These are phyloP conservation scores for Davidsoniella australis DNA, from an alignment of 2,329 filamentous ascomycete species.

Conservation along the genomic window DNA sequence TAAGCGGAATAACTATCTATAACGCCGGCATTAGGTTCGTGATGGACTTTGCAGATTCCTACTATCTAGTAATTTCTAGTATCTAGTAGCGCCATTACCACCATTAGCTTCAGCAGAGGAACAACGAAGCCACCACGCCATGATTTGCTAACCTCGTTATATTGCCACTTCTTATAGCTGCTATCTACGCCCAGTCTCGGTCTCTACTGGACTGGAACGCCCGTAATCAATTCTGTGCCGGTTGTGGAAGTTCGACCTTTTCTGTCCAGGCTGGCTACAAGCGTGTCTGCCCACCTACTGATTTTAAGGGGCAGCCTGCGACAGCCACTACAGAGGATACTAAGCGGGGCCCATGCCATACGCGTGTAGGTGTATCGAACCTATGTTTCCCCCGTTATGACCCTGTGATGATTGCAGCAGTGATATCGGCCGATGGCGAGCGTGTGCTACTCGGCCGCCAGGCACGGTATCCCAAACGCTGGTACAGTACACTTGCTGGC, in stretches of 20 bases:
- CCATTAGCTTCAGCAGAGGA: too few species aligned
- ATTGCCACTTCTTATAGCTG: constrained; percentile 35
- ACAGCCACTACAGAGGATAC: constrained; percentile 19
- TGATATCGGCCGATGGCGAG: constrained; percentile 64
- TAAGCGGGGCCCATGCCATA: constrained; percentile 55
- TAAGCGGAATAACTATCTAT: too few species aligned
- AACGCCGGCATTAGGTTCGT: too few species aligned
- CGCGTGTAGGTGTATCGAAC: constrained; percentile 74
- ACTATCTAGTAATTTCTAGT: too few species aligned
- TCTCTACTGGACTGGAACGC: constrained; percentile 87
- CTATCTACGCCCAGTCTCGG: constrained; percentile 77
- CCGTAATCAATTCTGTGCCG: constrained; percentile 80
- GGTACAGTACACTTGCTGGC: constrained; percentile 78
- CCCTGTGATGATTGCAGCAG: constrained; percentile 86
- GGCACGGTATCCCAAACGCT: constrained; percentile 65
- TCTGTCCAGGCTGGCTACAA: constrained; percentile 68
- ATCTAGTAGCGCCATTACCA: too few species aligned
- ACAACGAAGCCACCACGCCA: not conserved
- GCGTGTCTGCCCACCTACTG: constrained; percentile 57
- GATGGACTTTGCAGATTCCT: too few species aligned
- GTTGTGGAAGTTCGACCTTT: constrained; percentile 70
- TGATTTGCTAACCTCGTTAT: not conserved
- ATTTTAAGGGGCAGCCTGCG: constrained; percentile 30
- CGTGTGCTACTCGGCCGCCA: constrained; percentile 70
- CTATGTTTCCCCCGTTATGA: constrained; percentile 84